phyloP scores from a whole-genome alignment of 2,329 filamentous ascomycete genomes.

The Zymoseptoria crescenta region DNA sequence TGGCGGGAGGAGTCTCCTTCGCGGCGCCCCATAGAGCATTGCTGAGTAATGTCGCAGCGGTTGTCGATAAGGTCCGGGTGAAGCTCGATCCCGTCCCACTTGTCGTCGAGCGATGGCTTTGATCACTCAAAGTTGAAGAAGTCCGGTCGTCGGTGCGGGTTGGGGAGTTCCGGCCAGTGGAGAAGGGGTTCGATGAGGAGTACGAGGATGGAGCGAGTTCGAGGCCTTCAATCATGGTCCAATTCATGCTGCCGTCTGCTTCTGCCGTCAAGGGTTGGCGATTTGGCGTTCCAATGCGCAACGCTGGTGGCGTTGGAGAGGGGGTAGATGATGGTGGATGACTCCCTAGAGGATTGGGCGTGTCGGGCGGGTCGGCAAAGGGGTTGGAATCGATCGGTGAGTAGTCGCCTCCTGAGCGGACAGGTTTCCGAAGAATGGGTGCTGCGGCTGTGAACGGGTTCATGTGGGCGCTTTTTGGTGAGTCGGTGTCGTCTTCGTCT shows the following conservation, averaged over 20 bases:
- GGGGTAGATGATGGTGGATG: conserved; percentile 21
- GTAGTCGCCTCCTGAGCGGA: background rate
- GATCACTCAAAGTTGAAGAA: conserved; percentile 48
- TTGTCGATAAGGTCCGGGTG: conserved; percentile 39
- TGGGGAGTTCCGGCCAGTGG: conserved; percentile 37
- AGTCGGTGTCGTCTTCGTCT: conserved; percentile 12
- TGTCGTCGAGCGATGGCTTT: conserved; percentile 37
- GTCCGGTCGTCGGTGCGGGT: conserved; percentile 50
- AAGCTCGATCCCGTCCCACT: conserved; percentile 15
- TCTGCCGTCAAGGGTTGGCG: conserved; percentile 15
- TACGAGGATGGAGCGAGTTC: conserved; percentile 3
- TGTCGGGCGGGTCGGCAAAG: conserved; percentile 30
- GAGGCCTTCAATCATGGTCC: conserved; percentile 18
- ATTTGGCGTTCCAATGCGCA: conserved; percentile 1
- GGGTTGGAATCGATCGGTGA: conserved; percentile 27
- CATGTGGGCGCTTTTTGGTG: conserved; percentile 8
- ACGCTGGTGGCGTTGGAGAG: background rate
- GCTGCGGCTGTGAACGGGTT: conserved; percentile 4
- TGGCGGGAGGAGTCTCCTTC: background rate
- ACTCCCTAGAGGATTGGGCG: conserved; percentile 31
- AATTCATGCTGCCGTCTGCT: conserved; percentile 21
- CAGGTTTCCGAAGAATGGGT: background rate
- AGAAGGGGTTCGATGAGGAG: conserved; percentile 9
- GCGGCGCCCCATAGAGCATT: background rate
- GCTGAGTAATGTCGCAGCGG: conserved; percentile 29